Evolutionary conservation across 306 rosid species (phyloP).

Genomic region (Hippophae rhamnoides): DNA sequence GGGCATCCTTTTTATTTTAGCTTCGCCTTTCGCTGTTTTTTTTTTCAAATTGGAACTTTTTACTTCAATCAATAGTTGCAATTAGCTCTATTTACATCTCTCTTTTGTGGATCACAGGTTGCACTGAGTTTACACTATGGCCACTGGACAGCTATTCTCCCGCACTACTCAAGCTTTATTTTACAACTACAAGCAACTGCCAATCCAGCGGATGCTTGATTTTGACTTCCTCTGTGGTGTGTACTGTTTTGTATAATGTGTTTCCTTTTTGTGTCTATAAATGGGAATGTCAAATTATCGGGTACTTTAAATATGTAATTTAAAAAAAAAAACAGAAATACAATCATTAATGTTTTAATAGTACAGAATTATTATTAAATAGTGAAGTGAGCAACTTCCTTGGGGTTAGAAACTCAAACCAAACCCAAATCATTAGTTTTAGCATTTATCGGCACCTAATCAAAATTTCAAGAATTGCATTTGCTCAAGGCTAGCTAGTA

Average conservation of each 20-base stretch:
- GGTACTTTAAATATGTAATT: background rate
- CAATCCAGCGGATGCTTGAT: constrained; percentile 89
- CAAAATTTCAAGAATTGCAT: no score
- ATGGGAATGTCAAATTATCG: no score
- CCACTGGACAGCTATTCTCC: constrained; percentile 82
- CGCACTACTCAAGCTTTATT: constrained; percentile 76
- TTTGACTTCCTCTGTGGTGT: constrained; percentile 86
- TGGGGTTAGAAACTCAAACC: no score
- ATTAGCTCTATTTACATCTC: background rate
- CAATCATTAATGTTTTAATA: background rate
- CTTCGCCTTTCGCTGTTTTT: background rate
- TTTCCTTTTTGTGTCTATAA: background rate
- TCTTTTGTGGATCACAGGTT: constrained; percentile 31
- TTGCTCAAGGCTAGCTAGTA: no score
- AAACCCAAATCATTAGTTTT: no score
- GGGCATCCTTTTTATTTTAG: background rate
- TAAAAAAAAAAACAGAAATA: no score
- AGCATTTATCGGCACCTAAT: no score
- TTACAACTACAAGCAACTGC: constrained; percentile 91
- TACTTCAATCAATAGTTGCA: background rate
- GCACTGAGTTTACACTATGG: constrained; percentile 43
- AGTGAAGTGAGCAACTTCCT: no score
- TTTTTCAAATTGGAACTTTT: background rate
- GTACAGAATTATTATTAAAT: no score
- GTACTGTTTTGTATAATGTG: constrained; percentile 8